Conservation (phyloP, 192 early-diverging fungal species). For the Gamsiella multidivaricata region DNA sequence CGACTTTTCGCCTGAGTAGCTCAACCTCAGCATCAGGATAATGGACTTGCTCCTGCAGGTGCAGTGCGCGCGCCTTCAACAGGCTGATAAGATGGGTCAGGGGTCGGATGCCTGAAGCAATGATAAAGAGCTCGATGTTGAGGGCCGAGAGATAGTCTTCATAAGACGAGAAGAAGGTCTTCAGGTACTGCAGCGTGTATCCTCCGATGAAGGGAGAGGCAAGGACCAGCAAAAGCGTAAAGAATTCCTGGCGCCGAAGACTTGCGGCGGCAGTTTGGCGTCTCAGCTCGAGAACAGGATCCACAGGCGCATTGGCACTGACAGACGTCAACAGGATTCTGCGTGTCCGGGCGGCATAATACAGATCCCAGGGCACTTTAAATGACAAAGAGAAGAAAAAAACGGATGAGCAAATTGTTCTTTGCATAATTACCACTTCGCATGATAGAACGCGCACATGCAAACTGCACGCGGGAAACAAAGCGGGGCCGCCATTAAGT, state of each 20-base stretch:
- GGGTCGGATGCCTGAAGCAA: conserved; percentile 66
- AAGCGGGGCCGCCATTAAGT: no score
- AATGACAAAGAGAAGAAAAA: not conserved
- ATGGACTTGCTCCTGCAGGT: conserved; percentile 66
- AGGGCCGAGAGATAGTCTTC: conserved; percentile 66
- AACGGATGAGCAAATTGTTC: conserved; percentile 1
- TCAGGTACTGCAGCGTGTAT: conserved; percentile 63
- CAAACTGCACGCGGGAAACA: conserved; percentile 15
- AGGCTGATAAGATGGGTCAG: conserved; percentile 61
- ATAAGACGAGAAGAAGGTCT: conserved; percentile 61
- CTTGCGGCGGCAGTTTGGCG: conserved; percentile 51
- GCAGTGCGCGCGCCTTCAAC: conserved; percentile 60
- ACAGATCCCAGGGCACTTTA: conserved; percentile 69
- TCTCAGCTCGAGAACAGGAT: conserved; percentile 42
- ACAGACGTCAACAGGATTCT: conserved; percentile 45
- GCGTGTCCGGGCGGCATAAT: conserved; percentile 63
- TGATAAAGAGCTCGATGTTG: conserved; percentile 67
- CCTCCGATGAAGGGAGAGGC: conserved; percentile 66
- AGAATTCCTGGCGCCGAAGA: conserved; percentile 62
- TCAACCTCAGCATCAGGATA: conserved; percentile 62
- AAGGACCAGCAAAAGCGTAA: conserved; percentile 59
- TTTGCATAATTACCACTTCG: not conserved
- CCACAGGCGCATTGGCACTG: conserved; percentile 40
- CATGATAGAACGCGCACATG: conserved; percentile 1
- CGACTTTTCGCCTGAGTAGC: conserved; percentile 55